Percentiles rank a stretch among this genome's conserved stretches.
phyloP scores from a whole-genome alignment of 192 early-diverging fungal species.

The Hyaloraphidium curvatum region DNA sequence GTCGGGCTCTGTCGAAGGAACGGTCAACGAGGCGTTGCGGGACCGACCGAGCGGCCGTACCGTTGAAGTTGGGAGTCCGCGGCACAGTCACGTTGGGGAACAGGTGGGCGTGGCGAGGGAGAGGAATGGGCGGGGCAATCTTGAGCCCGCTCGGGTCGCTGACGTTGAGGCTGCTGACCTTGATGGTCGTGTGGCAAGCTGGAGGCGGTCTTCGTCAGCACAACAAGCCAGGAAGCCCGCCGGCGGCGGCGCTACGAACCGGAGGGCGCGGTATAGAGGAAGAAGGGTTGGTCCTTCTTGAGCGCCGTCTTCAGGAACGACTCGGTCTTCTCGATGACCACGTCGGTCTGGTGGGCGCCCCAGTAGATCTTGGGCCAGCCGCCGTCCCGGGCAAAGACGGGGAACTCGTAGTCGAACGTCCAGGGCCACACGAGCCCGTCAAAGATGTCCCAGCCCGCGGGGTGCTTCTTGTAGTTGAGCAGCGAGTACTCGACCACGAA shows the following conservation, averaged over 20 bases:
- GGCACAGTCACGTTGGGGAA: conserved; percentile 36
- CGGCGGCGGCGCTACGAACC: too few relatives aligned
- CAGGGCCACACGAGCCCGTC: conserved; percentile 30
- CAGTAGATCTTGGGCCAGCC: conserved; percentile 22
- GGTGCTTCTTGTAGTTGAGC: conserved; percentile 16
- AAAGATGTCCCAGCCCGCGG: conserved; percentile 19
- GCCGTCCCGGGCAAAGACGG: conserved; percentile 37
- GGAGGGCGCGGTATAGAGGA: conserved; percentile 33
- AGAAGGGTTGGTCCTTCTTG: conserved; percentile 14
- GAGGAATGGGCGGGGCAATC: conserved; percentile 27
- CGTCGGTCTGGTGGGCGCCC: conserved; percentile 32
- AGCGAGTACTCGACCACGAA: conserved; percentile 18
- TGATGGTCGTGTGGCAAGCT: conserved; percentile 29
- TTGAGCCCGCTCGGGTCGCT: not conserved
- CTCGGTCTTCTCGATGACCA: not conserved
- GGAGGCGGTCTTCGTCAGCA: too few relatives aligned
- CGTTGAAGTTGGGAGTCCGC: conserved; percentile 35
- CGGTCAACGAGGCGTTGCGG: not conserved
- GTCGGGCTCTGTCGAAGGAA: conserved; percentile 19
- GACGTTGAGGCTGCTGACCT: conserved; percentile 12
- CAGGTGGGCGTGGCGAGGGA: conserved; percentile 30
- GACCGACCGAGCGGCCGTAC: not conserved
- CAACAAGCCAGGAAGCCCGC: too few relatives aligned
- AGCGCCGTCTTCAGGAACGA: not conserved
- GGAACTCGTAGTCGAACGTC: conserved; percentile 31